A percentile compares a stretch with the other conserved stretches of the same genome.
phyloP scores from a whole-genome alignment of 345 rosid species.

The Isatis tinctoria region DNA sequence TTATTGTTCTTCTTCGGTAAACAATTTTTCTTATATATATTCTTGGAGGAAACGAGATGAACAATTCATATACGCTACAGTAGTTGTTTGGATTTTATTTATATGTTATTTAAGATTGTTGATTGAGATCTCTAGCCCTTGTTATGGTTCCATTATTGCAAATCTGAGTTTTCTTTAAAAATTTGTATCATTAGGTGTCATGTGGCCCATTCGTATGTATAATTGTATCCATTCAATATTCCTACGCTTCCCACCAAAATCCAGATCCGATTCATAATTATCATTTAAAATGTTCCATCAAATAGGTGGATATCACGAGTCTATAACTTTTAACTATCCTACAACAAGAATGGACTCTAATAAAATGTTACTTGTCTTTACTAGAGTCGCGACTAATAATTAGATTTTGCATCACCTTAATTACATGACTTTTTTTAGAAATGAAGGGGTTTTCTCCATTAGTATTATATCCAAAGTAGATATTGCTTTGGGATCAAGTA shows the following conservation, averaged over 20 bases:
- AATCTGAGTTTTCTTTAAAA: constrained; percentile 4
- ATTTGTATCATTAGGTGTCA: constrained; percentile 26
- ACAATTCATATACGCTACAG: constrained; percentile 30
- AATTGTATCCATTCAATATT: neutral
- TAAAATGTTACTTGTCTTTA: neutral
- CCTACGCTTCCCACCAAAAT: constrained; percentile 2
- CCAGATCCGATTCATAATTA: neutral
- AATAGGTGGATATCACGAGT: neutral
- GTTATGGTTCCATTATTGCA: constrained; percentile 32
- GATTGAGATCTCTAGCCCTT: constrained; percentile 23
- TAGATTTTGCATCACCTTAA: neutral
- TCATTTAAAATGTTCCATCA: neutral
- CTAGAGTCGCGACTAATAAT: neutral
- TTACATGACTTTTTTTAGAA: neutral
- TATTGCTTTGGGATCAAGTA: constrained; percentile 31
- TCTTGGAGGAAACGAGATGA: neutral
- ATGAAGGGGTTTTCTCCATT: neutral
- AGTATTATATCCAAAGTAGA: constrained; percentile 25
- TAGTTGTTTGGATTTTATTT: neutral
- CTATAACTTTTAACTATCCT: constrained; percentile 3
- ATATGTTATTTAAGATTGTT: neutral
- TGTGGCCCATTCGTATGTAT: constrained; percentile 14
- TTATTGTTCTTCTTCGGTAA: neutral
- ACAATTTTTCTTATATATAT: neutral
- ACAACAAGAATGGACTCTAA: neutral